Conservation (phyloP, 2,329 filamentous ascomycete genomes). For the Colletotrichum navitas region DNA sequence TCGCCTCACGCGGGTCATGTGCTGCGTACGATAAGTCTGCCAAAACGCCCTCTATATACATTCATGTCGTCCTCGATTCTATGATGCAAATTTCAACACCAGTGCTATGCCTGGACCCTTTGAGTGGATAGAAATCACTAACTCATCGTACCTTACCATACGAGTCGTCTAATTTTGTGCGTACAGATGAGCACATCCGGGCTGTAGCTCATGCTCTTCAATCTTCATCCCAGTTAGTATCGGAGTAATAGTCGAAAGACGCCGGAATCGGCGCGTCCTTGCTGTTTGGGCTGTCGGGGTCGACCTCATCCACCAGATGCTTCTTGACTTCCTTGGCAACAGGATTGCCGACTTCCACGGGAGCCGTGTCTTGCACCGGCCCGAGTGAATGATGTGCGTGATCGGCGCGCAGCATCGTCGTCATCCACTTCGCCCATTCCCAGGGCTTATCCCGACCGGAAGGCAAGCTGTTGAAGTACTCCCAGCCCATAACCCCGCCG, state of each 20-base stretch:
- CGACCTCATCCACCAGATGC: slow-evolving; percentile 43
- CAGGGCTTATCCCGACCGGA: slow-evolving; percentile 74
- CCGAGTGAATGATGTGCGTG: slow-evolving; percentile 8
- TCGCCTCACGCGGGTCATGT: no score
- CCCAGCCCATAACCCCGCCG: slow-evolving; percentile 94
- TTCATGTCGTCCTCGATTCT: not conserved
- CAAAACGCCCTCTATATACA: not conserved
- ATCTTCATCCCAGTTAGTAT: slow-evolving; percentile 41
- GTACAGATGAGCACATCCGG: no score
- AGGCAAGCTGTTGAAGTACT: slow-evolving; percentile 88
- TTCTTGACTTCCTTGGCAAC: slow-evolving; percentile 37
- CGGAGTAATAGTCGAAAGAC: slow-evolving; percentile 53
- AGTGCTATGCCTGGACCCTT: no score
- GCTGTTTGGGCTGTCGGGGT: slow-evolving; percentile 47
- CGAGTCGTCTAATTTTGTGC: no score
- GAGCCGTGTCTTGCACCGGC: slow-evolving; percentile 2
- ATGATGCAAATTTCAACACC: not conserved
- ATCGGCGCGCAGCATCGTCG: slow-evolving; percentile 55
- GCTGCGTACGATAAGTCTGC: no score
- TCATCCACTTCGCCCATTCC: slow-evolving; percentile 83
- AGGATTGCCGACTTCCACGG: not conserved
- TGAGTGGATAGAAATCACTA: not conserved
- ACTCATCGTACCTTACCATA: not conserved
- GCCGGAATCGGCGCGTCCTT: slow-evolving; percentile 48
- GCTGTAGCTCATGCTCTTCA: not conserved